Base-by-base conservation (phyloP, 345 rosid species). In the Salix arbutifolia region DNA sequence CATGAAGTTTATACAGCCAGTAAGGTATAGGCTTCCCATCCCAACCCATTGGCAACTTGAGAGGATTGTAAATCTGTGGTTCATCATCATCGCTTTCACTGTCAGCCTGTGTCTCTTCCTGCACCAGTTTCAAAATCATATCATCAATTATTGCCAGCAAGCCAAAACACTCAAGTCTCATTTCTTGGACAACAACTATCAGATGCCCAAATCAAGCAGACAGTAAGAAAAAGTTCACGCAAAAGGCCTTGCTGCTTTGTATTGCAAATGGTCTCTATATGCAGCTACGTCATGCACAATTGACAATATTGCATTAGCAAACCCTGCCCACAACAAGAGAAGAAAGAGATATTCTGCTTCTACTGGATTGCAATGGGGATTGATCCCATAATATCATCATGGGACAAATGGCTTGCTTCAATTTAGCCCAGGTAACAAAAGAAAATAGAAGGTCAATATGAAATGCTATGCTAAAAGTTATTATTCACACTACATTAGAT, bases 11-110 rank as follows among this genome's bases (percentile, higher is more conserved):
- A 82, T 96, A 96, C 46, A 94, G 93, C 99, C 99, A 96, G 79
- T 94, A 96, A 17, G 99, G 99, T 76, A 96, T 94, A 78, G 99
- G 99, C 80, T 94, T 96, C 85, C 99, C 99, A 81, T 96, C 99
- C 98, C 97, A 92, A 71, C 98, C 98, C 97, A 94, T 94, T 23
- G 99, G 98, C 78, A 96, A 81, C 77, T 91, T 96, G 65, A 96
- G 91, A 16, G 98, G 99, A 81, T 94, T 96, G 82, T 94, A 96
- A 33, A 96, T 87, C 85, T 91, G 92, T 67, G 91, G 94, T 23
- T 96, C 99, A 1, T 96, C 99, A n/a, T 96, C 99, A 69, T 92
- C 98, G 80, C 99, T 96, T 85, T 96, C 99, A 72, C 89, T 83
- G 82, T 94, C 98, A 28, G 90, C 95, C 69, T 89, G 94, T 40